A percentile compares a stretch with the other conserved stretches of the same genome.
These are phyloP conservation scores for Phytopythium oedochilum DNA, from an alignment of 352 stramenopile species.

Conservation along the genomic window DNA sequence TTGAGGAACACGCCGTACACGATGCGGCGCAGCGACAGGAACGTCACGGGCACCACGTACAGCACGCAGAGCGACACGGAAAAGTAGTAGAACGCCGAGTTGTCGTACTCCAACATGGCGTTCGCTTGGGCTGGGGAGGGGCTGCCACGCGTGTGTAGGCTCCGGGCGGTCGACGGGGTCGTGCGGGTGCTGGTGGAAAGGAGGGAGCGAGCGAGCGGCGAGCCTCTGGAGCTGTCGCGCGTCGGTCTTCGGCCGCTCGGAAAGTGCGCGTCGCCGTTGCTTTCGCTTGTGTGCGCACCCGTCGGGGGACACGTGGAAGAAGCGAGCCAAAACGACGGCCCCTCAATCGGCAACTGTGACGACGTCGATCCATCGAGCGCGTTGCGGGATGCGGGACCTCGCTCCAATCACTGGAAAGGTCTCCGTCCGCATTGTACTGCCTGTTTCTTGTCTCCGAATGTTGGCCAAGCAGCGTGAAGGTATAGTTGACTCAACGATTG, in stretches of 20 bases:
- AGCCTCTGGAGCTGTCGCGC: neutral
- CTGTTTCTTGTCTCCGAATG: neutral
- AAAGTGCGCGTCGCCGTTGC: conserved; percentile 4
- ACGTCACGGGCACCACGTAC: conserved; percentile 96
- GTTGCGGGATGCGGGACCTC: neutral
- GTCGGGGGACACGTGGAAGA: conserved; percentile 6
- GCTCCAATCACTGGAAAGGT: neutral
- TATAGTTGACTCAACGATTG: neutral
- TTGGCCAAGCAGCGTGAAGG: no score
- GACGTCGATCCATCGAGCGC: neutral
- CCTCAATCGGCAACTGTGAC: neutral
- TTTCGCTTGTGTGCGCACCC: neutral
- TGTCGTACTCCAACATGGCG: conserved; percentile 98
- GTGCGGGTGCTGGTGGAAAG: neutral
- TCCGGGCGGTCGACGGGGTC: neutral
- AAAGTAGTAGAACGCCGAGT: conserved; percentile 99
- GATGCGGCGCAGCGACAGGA: conserved; percentile 77
- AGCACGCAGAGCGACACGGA: conserved; percentile 95
- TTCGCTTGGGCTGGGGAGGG: neutral
- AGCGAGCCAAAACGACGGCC: conserved; percentile 3
- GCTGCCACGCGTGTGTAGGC: neutral
- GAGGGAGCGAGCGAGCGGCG: neutral
- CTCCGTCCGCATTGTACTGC: neutral
- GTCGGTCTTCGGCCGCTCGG: conserved; percentile 1
- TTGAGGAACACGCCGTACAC: conserved; percentile 89